These are phyloP conservation scores for Kuraishia ogatae DNA, from an alignment of 805 yeast genomes.

Conservation along the genomic window DNA sequence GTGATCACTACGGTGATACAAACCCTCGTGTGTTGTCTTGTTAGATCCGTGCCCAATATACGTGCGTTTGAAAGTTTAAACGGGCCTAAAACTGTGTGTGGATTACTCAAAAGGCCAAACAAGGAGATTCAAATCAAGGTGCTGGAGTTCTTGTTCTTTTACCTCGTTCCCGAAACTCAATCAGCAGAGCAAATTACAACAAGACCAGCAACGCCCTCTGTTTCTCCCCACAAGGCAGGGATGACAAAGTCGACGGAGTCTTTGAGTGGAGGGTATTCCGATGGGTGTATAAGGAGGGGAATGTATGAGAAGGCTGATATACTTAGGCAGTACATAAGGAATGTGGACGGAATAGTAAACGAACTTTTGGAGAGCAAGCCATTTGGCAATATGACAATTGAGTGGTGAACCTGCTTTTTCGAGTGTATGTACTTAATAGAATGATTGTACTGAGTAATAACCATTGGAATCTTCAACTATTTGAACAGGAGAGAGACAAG, in stretches of 20 bases:
- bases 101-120: constrained; percentile 27
- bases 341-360: constrained; percentile 36
- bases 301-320: constrained; percentile 35
- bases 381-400: constrained; percentile 37
- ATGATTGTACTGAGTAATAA: no score
- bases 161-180: constrained; percentile 51
- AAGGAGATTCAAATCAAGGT: constrained; percentile 54
- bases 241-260: background rate
- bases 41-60: constrained; percentile 46
- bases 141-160: constrained; percentile 62
- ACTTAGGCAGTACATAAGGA: constrained; percentile 32
- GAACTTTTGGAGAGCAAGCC: constrained; percentile 38
- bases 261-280: constrained; percentile 5
- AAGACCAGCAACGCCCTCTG: background rate
- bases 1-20: constrained; percentile 36
- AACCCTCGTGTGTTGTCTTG: constrained; percentile 47
- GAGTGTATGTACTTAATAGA: no score
- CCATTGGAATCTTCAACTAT: no score
- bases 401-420: no score
- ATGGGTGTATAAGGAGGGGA: constrained; percentile 23
- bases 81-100: constrained; percentile 49
- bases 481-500: no score
- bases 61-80: constrained; percentile 47
- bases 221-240: background rate
- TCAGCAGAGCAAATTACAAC: background rate